These are phyloP conservation scores for Lipomyces lipofer DNA, from an alignment of 805 yeast species.

Conservation along the genomic window DNA sequence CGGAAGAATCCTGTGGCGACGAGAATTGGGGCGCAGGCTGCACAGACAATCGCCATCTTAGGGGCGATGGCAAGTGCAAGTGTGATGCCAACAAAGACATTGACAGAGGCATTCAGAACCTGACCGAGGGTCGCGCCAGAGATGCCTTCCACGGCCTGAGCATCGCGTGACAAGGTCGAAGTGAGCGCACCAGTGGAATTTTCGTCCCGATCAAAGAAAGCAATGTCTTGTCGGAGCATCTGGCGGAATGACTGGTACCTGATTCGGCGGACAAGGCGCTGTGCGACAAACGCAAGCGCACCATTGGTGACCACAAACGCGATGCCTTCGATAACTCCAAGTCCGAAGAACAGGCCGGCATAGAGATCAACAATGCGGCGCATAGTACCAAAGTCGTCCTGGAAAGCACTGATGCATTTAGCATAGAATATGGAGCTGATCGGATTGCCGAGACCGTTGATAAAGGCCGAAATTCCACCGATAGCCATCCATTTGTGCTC, in stretches of 20 bases:
- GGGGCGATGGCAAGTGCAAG: conserved; percentile 44
- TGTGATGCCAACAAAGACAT: conserved; percentile 43
- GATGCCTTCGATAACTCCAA: conserved; percentile 26
- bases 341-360: conserved; percentile 32
- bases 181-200: conserved; percentile 37
- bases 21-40: conserved; percentile 41
- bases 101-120: conserved; percentile 37
- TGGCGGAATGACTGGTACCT: conserved; percentile 33
- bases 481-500: conserved; percentile 23
- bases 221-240: conserved; percentile 36
- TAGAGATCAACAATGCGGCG: conserved; percentile 39
- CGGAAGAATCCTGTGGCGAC: conserved; percentile 45
- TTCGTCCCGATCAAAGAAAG: conserved; percentile 35
- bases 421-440: conserved; percentile 43
- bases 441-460: conserved; percentile 28
- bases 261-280: conserved; percentile 33
- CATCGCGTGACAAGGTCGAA: conserved; percentile 35
- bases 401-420: conserved; percentile 40
- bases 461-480: conserved; percentile 24
- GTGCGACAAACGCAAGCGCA: conserved; percentile 21
- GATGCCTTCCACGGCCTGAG: conserved; percentile 36
- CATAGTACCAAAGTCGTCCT: conserved; percentile 39
- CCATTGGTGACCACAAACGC: conserved; percentile 21
- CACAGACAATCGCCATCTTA: conserved; percentile 46
- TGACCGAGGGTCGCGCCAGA: conserved; percentile 38